Conservation (phyloP, 768 basidiomycete genomes). For the Phaeotremella skinneri region DNA sequence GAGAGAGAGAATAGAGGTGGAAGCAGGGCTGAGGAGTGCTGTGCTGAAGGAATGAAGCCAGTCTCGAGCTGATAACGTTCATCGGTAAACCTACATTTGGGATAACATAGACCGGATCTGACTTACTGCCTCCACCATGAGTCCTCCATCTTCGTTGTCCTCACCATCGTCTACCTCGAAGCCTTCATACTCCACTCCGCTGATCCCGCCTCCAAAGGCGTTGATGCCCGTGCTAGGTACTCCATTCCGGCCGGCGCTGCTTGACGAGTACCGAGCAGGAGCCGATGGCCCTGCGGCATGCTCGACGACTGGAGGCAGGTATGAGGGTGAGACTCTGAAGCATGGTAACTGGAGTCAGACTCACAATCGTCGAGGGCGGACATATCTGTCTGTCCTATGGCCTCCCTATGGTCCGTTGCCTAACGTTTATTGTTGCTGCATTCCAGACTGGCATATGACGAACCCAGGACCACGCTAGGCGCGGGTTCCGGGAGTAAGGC, state of each 20-base stretch:
- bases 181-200: constrained; percentile 73
- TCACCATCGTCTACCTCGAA: constrained; percentile 72
- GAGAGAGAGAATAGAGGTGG: constrained; percentile 48
- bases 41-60: constrained; percentile 48
- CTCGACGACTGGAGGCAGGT: constrained; percentile 68
- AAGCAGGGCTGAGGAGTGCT: constrained; percentile 23
- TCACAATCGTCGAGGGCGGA: constrained; percentile 56
- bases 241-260: constrained; percentile 28
- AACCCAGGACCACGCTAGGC: no score
- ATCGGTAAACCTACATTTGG: background rate
- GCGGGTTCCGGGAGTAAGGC: no score
- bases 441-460: no score
- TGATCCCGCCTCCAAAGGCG: constrained; percentile 49
- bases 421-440: no score
- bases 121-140: constrained; percentile 57
- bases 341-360: constrained; percentile 20
- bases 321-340: background rate
- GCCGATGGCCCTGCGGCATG: constrained; percentile 64
- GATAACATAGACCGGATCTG: constrained; percentile 31
- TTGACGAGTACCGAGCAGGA: constrained; percentile 19
- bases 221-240: constrained; percentile 53
- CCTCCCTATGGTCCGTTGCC: background rate
- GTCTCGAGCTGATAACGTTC: constrained; percentile 48
- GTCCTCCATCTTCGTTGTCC: constrained; percentile 46
- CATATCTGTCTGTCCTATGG: background rate